Evolutionary conservation across 305 asterid genomes (phyloP), one percentile per base, ranked within the genome.

Genomic region (Salvia sclarea): DNA sequence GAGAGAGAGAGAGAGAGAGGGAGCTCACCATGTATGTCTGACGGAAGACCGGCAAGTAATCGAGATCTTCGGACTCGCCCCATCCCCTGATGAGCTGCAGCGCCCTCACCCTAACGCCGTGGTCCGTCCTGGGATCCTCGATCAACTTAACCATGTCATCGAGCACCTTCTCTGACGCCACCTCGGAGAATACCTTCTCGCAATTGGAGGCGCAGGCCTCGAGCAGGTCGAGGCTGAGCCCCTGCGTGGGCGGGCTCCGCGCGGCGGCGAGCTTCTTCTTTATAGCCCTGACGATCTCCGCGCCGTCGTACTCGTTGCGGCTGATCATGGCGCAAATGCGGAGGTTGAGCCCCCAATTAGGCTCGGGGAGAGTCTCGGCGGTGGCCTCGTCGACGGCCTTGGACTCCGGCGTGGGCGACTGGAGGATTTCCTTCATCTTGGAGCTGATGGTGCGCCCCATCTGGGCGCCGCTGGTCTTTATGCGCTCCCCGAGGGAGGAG

Each of bases 301-400:
- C 71, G 22, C 95, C 91, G 67, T 80, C 87, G 68, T 84, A 76
- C 54, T 92, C 96, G 25, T 82, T 87, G 52, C 85, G 83, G 65
- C 81, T 76, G 81, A 92, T 85, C 92, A 84, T 76, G 57, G 92
- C 82, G 77, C 98, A 92, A 63, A 92, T 92, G 66, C 98, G 89
- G 18, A 92, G 90, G 61, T 92, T 92, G 55, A 92, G 86, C 16
- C 95, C 86, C 97, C 97, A 92, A 52, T 92, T 84, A 10, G 97
- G 92, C 57, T 85, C 97, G 28, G 65, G 77, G 76, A 88, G 57
- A 8, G 88, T 50, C 52, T 90, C 96, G 13, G 82, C 62, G 4
- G 98, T 92, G 35, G 98, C 98, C 77, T 92, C 97, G 55, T 92
- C 98, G 12, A 92, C 95, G 70, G 85, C 73, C 71, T 81, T 90